These are phyloP conservation scores for Candida andamanensis DNA, from an alignment of 805 yeast species.

Conservation along the genomic window DNA sequence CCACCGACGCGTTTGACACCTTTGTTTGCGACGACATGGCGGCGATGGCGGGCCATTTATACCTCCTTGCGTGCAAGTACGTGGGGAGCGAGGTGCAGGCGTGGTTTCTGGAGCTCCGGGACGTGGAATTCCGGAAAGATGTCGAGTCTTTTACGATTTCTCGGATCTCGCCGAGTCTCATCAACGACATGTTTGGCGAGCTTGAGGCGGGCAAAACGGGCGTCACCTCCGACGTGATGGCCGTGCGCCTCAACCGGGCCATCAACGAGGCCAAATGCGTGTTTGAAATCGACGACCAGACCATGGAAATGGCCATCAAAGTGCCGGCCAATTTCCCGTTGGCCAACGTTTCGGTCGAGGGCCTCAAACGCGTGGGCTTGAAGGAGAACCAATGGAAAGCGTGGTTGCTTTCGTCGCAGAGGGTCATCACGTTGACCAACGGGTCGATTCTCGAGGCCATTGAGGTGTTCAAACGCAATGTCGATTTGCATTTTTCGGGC, in stretches of 20 bases:
- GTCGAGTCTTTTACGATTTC: constrained; percentile 60
- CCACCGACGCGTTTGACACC: constrained; percentile 12
- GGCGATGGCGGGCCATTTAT: constrained; percentile 44
- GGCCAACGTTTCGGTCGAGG: constrained; percentile 66
- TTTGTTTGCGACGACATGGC: constrained; percentile 5
- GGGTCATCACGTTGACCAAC: constrained; percentile 68
- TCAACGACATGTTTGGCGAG: constrained; percentile 50
- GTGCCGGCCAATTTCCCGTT: constrained; percentile 79
- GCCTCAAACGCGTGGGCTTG: constrained; percentile 78
- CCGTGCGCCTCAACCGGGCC: constrained; percentile 55
- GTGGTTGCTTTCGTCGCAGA: constrained; percentile 89
- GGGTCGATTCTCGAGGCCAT: constrained; percentile 68
- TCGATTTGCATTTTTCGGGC: constrained; percentile 81
- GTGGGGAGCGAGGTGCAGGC: constrained; percentile 54
- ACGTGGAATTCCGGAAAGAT: constrained; percentile 54
- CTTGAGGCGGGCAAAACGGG: constrained; percentile 40
- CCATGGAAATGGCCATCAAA: constrained; percentile 69
- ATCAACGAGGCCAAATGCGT: constrained; percentile 66
- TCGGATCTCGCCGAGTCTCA: constrained; percentile 59
- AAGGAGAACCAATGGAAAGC: constrained; percentile 91
- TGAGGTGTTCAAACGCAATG: constrained; percentile 66
- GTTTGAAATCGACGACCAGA: constrained; percentile 82
- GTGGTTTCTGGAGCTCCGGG: constrained; percentile 72
- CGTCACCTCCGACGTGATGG: constrained; percentile 37
- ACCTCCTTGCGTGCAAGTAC: constrained; percentile 43